A percentile compares a stretch with the other conserved stretches of the same genome.
phyloP scores from a whole-genome alignment of 2,329 filamentous ascomycete species.

The Iodosphaeria phyllophila region DNA sequence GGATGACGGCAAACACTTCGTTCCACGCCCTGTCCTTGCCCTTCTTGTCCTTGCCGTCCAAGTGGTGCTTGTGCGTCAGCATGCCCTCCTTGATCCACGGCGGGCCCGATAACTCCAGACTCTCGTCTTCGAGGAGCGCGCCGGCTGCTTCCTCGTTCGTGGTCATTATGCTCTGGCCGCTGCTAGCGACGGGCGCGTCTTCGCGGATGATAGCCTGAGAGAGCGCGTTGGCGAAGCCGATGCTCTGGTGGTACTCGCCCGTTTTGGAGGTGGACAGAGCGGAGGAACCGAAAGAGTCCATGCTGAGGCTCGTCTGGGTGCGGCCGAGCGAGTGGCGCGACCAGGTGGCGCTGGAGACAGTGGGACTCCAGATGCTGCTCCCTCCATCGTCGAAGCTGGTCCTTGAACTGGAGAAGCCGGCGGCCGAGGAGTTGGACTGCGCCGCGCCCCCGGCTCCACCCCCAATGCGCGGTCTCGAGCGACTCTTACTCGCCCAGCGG shows the following conservation, averaged over 20 bases:
- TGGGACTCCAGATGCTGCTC: conserved; percentile 77
- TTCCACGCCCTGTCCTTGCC: conserved; percentile 89
- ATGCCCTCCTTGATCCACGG: conserved; percentile 97
- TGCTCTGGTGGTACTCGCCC: conserved; percentile 83
- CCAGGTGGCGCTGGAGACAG: conserved; percentile 77
- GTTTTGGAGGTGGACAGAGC: too few species aligned
- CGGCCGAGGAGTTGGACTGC: too few species aligned
- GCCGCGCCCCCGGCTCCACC: too few species aligned
- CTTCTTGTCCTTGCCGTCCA: conserved; percentile 78
- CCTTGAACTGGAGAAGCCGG: conserved; percentile 72
- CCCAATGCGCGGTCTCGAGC: conserved; percentile 62
- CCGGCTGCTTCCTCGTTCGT: conserved; percentile 42
- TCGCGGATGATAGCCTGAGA: conserved; percentile 95
- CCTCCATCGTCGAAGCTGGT: conserved; percentile 91
- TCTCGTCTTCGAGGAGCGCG: conserved; percentile 77
- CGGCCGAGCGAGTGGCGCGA: conserved; percentile 85
- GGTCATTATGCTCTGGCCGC: conserved; percentile 28
- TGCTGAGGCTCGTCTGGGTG: conserved; percentile 78
- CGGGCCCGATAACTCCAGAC: conserved; percentile 76
- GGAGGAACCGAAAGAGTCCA: conserved; percentile 71
- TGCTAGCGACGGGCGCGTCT: conserved; percentile 40
- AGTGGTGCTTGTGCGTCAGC: conserved; percentile 87
- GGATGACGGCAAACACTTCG: conserved; percentile 89
- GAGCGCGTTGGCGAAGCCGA: conserved; percentile 91
- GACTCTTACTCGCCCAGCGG: conserved; percentile 70